These are phyloP conservation scores for Aspergillus novoparasiticus DNA, from an alignment of 2,329 filamentous ascomycete species.

Conservation along the genomic window DNA sequence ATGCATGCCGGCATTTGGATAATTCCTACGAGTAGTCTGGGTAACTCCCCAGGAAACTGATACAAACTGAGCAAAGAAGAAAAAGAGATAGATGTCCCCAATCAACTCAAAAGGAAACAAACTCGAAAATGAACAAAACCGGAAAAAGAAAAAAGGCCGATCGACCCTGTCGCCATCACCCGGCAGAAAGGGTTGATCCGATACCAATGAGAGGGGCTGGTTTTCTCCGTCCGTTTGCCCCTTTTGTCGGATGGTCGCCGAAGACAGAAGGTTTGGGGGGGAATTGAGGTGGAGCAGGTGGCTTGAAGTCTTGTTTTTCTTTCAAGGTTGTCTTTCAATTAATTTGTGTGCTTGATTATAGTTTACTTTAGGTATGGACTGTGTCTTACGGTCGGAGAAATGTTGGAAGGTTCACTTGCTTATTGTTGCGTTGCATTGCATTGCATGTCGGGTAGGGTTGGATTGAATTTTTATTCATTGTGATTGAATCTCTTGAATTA, in stretches of 20 bases:
- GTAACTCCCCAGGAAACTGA: background rate
- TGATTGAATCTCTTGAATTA: background rate
- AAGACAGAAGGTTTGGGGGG: background rate
- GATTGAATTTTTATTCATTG: background rate
- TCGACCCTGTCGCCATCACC: background rate
- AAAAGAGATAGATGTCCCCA: no score
- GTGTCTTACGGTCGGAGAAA: background rate
- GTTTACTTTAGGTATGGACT: background rate
- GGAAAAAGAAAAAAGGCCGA: background rate
- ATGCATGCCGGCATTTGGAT: background rate
- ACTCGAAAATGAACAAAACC: background rate
- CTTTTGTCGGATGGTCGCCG: constrained; percentile 2
- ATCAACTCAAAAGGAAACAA: background rate
- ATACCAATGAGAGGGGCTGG: background rate
- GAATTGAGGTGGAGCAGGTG: background rate
- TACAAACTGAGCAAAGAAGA: background rate
- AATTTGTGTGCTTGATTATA: background rate
- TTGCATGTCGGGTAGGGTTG: background rate
- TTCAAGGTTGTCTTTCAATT: background rate
- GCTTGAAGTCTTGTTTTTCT: background rate
- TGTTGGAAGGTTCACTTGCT: background rate
- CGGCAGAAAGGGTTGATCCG: background rate
- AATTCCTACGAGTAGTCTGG: background rate
- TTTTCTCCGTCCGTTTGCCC: background rate
- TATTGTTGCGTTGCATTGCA: constrained; percentile 3